phyloP scores from a whole-genome alignment of 2,329 filamentous ascomycete species.

The Penicillium sp. region DNA sequence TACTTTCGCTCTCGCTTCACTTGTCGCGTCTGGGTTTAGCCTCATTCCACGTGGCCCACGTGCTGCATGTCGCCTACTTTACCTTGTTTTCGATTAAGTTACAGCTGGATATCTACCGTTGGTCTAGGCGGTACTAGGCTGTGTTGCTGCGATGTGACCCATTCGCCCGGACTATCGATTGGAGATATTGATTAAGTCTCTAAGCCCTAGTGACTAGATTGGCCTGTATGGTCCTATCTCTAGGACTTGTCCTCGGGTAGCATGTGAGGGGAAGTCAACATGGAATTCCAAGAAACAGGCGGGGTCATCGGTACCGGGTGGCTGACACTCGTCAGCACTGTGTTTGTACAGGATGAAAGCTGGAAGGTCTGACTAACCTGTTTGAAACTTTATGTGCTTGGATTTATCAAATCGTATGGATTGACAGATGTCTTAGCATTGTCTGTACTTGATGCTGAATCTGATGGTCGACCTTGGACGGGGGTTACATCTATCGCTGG shows the following conservation, averaged over 20 bases:
- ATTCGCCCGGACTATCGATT: not conserved
- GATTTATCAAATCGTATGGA: not conserved
- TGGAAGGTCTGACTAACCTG: not conserved
- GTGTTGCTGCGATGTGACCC: not conserved
- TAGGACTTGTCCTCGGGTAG: not conserved
- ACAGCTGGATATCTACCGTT: slow-evolving; percentile 4
- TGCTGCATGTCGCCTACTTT: slow-evolving; percentile 25
- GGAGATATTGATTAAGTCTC: not conserved
- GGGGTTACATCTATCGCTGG: too few relatives aligned
- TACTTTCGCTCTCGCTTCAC: not conserved
- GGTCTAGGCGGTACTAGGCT: not conserved
- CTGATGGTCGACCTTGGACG: not conserved
- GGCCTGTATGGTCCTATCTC: not conserved
- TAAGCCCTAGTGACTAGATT: not conserved
- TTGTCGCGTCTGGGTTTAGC: slow-evolving; percentile 2
- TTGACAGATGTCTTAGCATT: not conserved
- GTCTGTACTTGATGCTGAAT: not conserved
- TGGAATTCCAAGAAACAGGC: not conserved
- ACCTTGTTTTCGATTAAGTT: slow-evolving; percentile 14
- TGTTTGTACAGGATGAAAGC: slow-evolving; percentile 16
- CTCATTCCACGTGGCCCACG: slow-evolving; percentile 25
- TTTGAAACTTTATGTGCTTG: not conserved
- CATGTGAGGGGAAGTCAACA: not conserved
- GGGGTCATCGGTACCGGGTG: slow-evolving; percentile 7
- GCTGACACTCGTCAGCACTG: slow-evolving; percentile 21